These are phyloP conservation scores for Psilocybe azurescens DNA, from an alignment of 768 basidiomycete species.

Conservation along the genomic window DNA sequence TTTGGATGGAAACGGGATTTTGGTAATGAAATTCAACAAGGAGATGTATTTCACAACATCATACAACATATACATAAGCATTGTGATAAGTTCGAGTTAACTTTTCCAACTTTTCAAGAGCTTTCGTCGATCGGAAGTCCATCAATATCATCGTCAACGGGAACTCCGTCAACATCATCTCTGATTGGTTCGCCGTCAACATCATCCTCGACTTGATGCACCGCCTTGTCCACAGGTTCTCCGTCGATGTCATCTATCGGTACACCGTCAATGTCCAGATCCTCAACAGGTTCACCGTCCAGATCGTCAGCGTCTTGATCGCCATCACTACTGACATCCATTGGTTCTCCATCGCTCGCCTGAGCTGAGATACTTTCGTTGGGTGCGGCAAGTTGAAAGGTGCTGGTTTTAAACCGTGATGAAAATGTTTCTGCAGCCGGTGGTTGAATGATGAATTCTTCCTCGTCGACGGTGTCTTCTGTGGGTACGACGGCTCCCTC, in stretches of 20 bases:
- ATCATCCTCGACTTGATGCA: constrained; percentile 43
- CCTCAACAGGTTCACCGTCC: constrained; percentile 53
- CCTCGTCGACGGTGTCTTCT: constrained; percentile 34
- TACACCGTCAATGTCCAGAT: constrained; percentile 34
- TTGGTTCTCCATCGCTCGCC: constrained; percentile 41
- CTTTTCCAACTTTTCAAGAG: background rate
- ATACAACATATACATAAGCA: background rate
- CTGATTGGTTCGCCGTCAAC: constrained; percentile 51
- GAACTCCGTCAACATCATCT: constrained; percentile 35
- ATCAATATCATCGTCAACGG: constrained; percentile 46
- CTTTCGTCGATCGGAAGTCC: constrained; percentile 44
- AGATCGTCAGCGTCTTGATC: constrained; percentile 49
- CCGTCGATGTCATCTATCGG: constrained; percentile 42
- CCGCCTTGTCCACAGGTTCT: constrained; percentile 40
- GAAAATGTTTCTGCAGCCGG: constrained; percentile 36
- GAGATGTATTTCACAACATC: constrained; percentile 34
- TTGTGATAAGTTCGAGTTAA: background rate
- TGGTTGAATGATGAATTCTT: constrained; percentile 14
- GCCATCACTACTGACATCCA: constrained; percentile 39
- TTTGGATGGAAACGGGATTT: constrained; percentile 10
- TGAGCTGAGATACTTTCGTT: constrained; percentile 29
- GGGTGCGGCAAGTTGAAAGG: constrained; percentile 72
- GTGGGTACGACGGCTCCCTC: constrained; percentile 57
- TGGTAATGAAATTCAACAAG: background rate
- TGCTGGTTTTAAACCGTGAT: constrained; percentile 77